Percentiles rank a stretch among this genome's conserved stretches.
These are phyloP conservation scores for Wickerhamiella domercqiae DNA, from an alignment of 805 yeast species.

Conservation along the genomic window DNA sequence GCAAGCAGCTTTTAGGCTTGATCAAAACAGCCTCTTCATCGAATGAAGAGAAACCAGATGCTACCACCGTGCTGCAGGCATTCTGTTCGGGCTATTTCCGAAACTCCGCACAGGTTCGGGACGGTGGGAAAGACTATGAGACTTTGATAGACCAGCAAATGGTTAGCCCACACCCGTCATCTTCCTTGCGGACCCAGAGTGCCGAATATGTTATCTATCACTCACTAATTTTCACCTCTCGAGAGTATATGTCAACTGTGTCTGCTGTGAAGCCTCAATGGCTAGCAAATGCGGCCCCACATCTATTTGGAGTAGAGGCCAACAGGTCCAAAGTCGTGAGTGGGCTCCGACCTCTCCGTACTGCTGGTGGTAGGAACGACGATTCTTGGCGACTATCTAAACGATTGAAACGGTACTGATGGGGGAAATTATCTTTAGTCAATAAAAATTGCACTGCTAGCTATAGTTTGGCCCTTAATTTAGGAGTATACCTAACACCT, in stretches of 20 bases:
- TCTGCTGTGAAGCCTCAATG: slow-evolving; percentile 55
- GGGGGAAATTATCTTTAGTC: no score
- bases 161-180: slow-evolving; percentile 75
- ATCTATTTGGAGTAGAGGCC: slow-evolving; percentile 44
- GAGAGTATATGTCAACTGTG: slow-evolving; percentile 75
- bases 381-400: no score
- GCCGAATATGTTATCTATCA: slow-evolving; percentile 64
- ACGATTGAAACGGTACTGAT: no score
- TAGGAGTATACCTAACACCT: no score
- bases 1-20: slow-evolving; percentile 50
- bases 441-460: no score
- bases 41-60: slow-evolving; percentile 22
- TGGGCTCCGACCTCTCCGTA: slow-evolving; percentile 3
- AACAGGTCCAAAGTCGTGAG: neutral
- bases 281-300: slow-evolving; percentile 62
- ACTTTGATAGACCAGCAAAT: slow-evolving; percentile 26
- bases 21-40: slow-evolving; percentile 22
- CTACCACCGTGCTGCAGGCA: slow-evolving; percentile 33
- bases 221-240: slow-evolving; percentile 68
- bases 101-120: slow-evolving; percentile 44
- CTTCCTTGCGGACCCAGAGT: slow-evolving; percentile 48
- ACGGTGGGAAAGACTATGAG: slow-evolving; percentile 37
- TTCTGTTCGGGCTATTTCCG: slow-evolving; percentile 56
- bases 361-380: neutral
- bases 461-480: no score